Evolutionary conservation across 2,329 filamentous ascomycete genomes (phyloP), one percentile per base, ranked within the genome.

Genomic region (Fusarium haematococcum): DNA sequence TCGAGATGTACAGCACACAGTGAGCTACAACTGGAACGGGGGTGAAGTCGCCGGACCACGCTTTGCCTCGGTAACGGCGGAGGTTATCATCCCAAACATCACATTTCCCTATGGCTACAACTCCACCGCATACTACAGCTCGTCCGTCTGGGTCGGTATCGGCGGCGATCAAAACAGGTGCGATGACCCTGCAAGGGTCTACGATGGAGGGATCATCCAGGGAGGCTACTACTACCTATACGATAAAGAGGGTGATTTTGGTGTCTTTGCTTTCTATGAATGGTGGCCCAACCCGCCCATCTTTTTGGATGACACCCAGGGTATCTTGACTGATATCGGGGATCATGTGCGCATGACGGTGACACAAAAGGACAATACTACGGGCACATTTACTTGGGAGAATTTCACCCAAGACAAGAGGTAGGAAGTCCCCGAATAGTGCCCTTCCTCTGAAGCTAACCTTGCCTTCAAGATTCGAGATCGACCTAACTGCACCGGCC

Each of bases 51-150:
- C 48, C 3, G 67, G 67, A 2, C 56, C 67, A 1, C 67, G 63
- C 1, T 69, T 66, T 23, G 30, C 45, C 16, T 69, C 67, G 1
- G 67, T 66, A 3, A 56, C 67, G 2, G 67, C 67, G 5, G 67
- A 66, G 16, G 67, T 69, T 3, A 30, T 69, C 27, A 66, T 69
- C 30, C 67, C 67, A 9, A 69, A 69, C 33, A 69, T 69, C 57
- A 69, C 63, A 4, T 66, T 69, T 5, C 67, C 63, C 6, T 66
- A 69, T 39, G 67, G 67, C 4, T 69, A 69, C 50, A 69, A 69
- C 20, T 60, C 67, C 2, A 69, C 35, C 7, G 63, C 63, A 16
- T 50, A 45, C 23, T 69, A 69, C 39, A 62, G 62, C 11, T 69
- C 67, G 14, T 66, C 67, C 5, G 67, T 62, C 2, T 69, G 63